Evolutionary conservation across 306 rosid genomes (phyloP).

Genomic region (Inga leiocalycina): DNA sequence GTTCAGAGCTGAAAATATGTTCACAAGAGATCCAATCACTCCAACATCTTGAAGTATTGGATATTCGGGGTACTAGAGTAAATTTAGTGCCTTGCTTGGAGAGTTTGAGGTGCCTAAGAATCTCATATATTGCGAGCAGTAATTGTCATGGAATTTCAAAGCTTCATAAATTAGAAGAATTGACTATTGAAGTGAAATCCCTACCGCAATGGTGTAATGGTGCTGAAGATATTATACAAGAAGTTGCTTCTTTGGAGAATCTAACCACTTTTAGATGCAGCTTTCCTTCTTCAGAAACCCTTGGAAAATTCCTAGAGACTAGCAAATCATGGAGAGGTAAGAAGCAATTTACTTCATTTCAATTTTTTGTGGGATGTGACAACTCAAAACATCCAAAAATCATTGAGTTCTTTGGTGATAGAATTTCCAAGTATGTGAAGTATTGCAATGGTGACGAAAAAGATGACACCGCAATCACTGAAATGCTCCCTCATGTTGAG

Average conservation of each 20-base stretch:
- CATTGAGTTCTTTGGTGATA: background rate
- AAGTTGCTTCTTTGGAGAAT: slow-evolving; percentile 28
- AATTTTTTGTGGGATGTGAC: background rate
- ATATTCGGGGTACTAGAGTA: background rate
- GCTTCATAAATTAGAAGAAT: background rate
- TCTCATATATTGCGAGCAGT: background rate
- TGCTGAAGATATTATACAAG: too few relatives aligned
- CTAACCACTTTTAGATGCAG: slow-evolving; percentile 22
- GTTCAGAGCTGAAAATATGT: background rate
- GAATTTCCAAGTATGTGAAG: background rate
- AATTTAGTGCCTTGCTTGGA: background rate
- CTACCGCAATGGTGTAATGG: background rate
- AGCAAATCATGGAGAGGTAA: background rate
- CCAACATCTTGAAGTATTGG: slow-evolving; percentile 15
- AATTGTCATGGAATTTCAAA: background rate
- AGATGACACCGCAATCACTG: background rate
- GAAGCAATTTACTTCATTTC: background rate
- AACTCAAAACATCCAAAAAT: background rate
- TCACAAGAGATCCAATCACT: background rate
- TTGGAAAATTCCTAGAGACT: background rate
- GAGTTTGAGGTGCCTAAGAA: slow-evolving; percentile 1
- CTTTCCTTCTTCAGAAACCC: slow-evolving; percentile 16
- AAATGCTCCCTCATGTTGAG: slow-evolving; percentile 5
- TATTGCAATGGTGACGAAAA: background rate
- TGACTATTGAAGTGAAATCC: background rate